Percentiles rank a stretch among this genome's conserved stretches.
Evolutionary conservation across 495 filamentous ascomycete genomes (phyloP).

Genomic region (Diplogelasinospora grovesii): DNA sequence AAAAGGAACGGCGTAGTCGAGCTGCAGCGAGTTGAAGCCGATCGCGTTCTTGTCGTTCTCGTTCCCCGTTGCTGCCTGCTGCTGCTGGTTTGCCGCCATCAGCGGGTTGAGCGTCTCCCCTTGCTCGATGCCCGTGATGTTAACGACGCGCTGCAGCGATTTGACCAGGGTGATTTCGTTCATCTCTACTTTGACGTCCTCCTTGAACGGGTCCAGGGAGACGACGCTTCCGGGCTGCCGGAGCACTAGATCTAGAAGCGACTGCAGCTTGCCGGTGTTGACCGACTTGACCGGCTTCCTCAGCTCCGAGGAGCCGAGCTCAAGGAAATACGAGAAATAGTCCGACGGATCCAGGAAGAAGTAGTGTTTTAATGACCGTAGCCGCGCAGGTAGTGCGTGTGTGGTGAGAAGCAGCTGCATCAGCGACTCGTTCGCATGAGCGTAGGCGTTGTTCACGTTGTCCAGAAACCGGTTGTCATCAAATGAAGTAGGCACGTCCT

Average conservation of each 20-base stretch:
- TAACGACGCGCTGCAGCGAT: slow-evolving; percentile 92
- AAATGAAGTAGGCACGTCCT: slow-evolving; percentile 83
- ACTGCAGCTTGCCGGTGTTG: slow-evolving; percentile 89
- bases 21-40: slow-evolving; percentile 84
- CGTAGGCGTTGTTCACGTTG: slow-evolving; percentile 91
- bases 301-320: slow-evolving; percentile 79
- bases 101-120: slow-evolving; percentile 58
- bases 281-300: slow-evolving; percentile 80
- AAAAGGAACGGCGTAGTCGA: slow-evolving; percentile 93
- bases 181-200: slow-evolving; percentile 95
- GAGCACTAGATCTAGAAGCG: slow-evolving; percentile 85
- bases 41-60: slow-evolving; percentile 81
- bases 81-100: slow-evolving; percentile 40
- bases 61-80: too few species aligned
- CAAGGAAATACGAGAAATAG: slow-evolving; percentile 96
- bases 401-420: slow-evolving; percentile 86
- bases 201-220: slow-evolving; percentile 91
- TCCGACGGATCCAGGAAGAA: slow-evolving; percentile 98
- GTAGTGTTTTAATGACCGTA: slow-evolving; percentile 92
- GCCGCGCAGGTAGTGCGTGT: slow-evolving; percentile 77
- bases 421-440: slow-evolving; percentile 90
- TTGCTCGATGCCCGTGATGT: slow-evolving; percentile 87
- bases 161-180: slow-evolving; percentile 89
- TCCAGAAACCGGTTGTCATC: slow-evolving; percentile 87
- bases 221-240: slow-evolving; percentile 93